Evolutionary conservation across 2,329 filamentous ascomycete genomes (phyloP), one percentile per base, ranked within the genome.

Genomic region (Exophiala dermatitidis): DNA sequence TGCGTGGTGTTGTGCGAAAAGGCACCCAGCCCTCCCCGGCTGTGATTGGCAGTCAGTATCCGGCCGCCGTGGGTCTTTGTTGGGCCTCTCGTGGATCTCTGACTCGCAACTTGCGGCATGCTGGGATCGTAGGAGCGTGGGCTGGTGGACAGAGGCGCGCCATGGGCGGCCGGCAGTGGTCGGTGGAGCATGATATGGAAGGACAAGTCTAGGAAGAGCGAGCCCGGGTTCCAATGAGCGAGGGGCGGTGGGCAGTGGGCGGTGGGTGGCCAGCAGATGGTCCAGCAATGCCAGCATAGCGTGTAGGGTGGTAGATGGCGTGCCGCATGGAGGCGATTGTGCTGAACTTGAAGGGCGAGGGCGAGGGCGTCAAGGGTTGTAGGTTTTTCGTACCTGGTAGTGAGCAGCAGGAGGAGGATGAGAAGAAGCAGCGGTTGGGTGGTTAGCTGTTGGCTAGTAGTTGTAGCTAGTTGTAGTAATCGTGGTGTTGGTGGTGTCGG

Each of bases 31-130:
- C 52, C 40, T 45, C 50, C 34, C 52, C 46, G 38, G 41, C 46
- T 47, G 50, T 50, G 53, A 58, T 58, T 58, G 53, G 56, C 49
- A 58, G 36, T 40, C 49, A 55, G 56, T 43, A 53, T 48, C 56
- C 48, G 53, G 44, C 53, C 47, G 56, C 41, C 57, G 53, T 59
- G 56, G 56, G 47, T 53, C 50, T 50, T 52, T 48, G 53, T 56
- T 59, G 48, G 50, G 51, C 52, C 46, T 53, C 53, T 53, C 46
- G 48, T 55, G 56, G 56, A 53, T 49, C 56, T 48, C 9, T 49
- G 48, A 54, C 53, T 59, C 53, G 53, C 57, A 33, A 56, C 50
- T 49, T 51, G 51, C 53, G 57, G 53, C 49, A 58, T 50, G 49
- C 52, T 55, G 52, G 49, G 50, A 59, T 53, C 51, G 48, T 42